A percentile compares a stretch with the other conserved stretches of the same genome.
These are phyloP conservation scores for Penicillium palitans DNA, from an alignment of 2,329 filamentous ascomycete genomes.

Conservation along the genomic window DNA sequence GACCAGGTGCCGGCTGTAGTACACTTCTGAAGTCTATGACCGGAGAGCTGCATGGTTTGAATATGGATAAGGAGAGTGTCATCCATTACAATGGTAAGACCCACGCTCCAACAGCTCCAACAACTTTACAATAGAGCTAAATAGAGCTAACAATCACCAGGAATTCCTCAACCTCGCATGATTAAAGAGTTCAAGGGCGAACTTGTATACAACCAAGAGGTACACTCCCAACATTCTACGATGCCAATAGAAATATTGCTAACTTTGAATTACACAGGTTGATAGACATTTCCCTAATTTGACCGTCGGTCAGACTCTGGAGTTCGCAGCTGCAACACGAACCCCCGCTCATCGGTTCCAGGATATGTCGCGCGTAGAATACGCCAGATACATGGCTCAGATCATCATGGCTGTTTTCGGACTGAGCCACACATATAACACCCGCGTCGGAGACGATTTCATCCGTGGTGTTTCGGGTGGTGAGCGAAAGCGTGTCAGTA, in stretches of 20 bases:
- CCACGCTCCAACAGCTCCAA: not conserved
- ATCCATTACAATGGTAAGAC: constrained; percentile 74
- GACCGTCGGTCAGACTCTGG: constrained; percentile 71
- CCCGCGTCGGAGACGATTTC: constrained; percentile 53
- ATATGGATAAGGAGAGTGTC: constrained; percentile 65
- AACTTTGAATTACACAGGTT: constrained; percentile 58
- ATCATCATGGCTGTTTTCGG: constrained; percentile 47
- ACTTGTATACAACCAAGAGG: constrained; percentile 50
- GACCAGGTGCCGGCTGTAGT: constrained; percentile 59
- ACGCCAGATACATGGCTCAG: constrained; percentile 43
- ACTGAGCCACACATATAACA: constrained; percentile 49
- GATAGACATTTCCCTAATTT: constrained; percentile 69
- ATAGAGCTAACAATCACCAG: constrained; percentile 6
- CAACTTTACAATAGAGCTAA: not conserved
- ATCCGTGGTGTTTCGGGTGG: constrained; percentile 61
- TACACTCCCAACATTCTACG: constrained; percentile 4
- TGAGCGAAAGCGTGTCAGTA: constrained; percentile 60
- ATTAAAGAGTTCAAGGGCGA: constrained; percentile 42
- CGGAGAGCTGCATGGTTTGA: constrained; percentile 77
- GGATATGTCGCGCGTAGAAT: constrained; percentile 36
- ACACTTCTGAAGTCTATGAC: constrained; percentile 80
- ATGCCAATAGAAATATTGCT: not conserved
- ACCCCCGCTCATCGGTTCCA: constrained; percentile 39
- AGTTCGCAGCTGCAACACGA: constrained; percentile 71
- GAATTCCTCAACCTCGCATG: constrained; percentile 30